Base-by-base conservation (phyloP, 768 basidiomycete species). In the Mycena filopes region DNA sequence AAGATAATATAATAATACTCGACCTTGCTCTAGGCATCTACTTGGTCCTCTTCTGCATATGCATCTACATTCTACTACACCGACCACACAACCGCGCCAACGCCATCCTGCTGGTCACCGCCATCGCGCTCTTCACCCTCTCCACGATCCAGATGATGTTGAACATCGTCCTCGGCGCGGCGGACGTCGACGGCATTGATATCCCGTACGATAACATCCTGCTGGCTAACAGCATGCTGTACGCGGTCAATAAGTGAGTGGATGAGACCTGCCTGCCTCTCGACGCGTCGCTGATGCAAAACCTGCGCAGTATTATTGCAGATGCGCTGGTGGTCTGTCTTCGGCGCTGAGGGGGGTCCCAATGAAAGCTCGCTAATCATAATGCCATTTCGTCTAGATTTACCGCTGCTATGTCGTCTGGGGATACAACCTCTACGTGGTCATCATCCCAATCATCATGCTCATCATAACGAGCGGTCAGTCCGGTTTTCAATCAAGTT, bases 201-300 rank as follows among this genome's bases (percentile, higher is more conserved):
- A 72, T 77, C 23, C 74, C 76, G 23, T 70, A 73, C 23, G 66
- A 67, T 45, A 58, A 75, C 50, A 59, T 78, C 18, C 71, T 74
- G 49, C 73, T 73, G n/a, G 58, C 59, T 63, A 74, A 76, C 59
- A 72, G 71, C 48, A 70, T 77, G 26, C 72, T 77, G 8, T 77
- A 75, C 53, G 74, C 76, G 53, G 74, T 71, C 33, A 77, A 75
- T 70, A 78, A 77, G 77, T 78, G 63, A 64, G 77, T 72, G n/a
- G n/a, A n/a, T n/a, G n/a, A n/a, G n/a, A n/a, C 18, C 13, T 6
- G 13, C 20, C 25, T 29, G 45, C 31, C 42, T 21, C 29, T 50
- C 31, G 43, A 21, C 29, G 23, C 38, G 60, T 33, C 61, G 41
- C 12, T 36, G 26, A 46, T 29, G 45, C 29, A 28, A 12, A 20